phyloP scores from a whole-genome alignment of 1,139 yeast species.

The Suhomyces panamericanus region DNA sequence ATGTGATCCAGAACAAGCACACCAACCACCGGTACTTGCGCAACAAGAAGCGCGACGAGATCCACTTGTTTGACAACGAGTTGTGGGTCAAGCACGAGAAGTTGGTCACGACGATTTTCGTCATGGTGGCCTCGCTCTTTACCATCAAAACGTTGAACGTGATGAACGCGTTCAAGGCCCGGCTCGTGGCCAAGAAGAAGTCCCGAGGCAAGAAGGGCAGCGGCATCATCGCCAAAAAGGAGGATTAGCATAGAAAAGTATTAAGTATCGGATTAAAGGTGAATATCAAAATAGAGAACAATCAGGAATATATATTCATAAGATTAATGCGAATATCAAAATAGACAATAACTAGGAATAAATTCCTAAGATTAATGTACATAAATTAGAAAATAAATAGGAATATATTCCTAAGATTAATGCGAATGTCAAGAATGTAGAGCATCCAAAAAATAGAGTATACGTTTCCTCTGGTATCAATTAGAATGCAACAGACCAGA shows the following conservation, averaged over 20 bases:
- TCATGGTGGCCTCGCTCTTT: constrained; percentile 28
- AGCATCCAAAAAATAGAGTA: no score
- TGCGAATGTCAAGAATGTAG: no score
- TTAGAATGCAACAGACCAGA: no score
- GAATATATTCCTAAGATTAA: no score
- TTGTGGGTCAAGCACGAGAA: constrained; percentile 44
- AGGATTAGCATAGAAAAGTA: constrained; percentile 5
- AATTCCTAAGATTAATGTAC: no score
- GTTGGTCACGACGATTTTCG: constrained; percentile 35
- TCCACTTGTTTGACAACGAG: constrained; percentile 40
- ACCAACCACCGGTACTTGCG: constrained; percentile 34
- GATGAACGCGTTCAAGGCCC: constrained; percentile 9
- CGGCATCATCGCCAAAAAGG: constrained; percentile 10
- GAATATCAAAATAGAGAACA: neutral
- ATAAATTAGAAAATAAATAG: no score
- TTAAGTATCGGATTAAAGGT: neutral
- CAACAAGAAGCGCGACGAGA: constrained; percentile 35
- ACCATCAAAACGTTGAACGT: constrained; percentile 17
- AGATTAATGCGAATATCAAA: no score
- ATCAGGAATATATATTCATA: no score
- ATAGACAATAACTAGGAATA: no score
- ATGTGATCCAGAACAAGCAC: constrained; percentile 31
- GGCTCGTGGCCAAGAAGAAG: constrained; percentile 3
- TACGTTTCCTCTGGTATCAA: no score
- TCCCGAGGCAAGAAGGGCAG: neutral